These are phyloP conservation scores for Melastoma candidum DNA, from an alignment of 441 rosid genomes.

Conservation along the genomic window DNA sequence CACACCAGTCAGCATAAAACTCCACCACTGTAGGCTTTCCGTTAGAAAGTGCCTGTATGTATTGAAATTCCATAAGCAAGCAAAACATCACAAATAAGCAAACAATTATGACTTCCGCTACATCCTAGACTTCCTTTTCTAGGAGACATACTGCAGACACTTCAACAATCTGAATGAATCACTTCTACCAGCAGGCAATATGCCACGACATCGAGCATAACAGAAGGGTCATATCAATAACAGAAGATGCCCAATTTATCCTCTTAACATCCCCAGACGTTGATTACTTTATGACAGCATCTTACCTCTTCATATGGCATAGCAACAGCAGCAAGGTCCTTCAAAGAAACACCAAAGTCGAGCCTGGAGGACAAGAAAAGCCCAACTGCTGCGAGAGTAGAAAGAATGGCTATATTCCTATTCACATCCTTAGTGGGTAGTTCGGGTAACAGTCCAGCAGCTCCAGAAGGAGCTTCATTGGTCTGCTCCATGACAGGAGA, in stretches of 20 bases:
- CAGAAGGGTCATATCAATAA: too few species aligned
- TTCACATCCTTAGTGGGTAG: conserved; percentile 54
- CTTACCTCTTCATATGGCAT: conserved; percentile 72
- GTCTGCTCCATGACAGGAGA: conserved; percentile 16
- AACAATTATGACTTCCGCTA: too few species aligned
- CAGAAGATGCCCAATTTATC: too few species aligned
- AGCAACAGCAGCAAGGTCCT: conserved; percentile 63
- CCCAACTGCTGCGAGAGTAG: conserved; percentile 46
- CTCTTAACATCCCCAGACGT: neutral
- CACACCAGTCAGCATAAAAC: conserved; percentile 98
- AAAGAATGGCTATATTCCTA: conserved; percentile 40
- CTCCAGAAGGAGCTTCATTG: conserved; percentile 15
- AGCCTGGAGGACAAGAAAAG: conserved; percentile 53
- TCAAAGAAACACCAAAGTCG: conserved; percentile 74
- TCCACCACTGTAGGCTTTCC: conserved; percentile 95
- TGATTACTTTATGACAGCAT: neutral
- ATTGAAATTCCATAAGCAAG: neutral
- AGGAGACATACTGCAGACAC: too few species aligned
- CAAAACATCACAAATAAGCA: neutral
- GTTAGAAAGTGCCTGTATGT: conserved; percentile 62
- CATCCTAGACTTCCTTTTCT: too few species aligned
- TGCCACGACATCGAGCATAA: too few species aligned
- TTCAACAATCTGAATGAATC: too few species aligned
- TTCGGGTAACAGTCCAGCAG: conserved; percentile 34
- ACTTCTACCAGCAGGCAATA: too few species aligned